Percentiles rank a stretch among this genome's conserved stretches.
These are phyloP conservation scores for Caloboletus firmus DNA, from an alignment of 1,284 basidiomycete species.

Conservation along the genomic window DNA sequence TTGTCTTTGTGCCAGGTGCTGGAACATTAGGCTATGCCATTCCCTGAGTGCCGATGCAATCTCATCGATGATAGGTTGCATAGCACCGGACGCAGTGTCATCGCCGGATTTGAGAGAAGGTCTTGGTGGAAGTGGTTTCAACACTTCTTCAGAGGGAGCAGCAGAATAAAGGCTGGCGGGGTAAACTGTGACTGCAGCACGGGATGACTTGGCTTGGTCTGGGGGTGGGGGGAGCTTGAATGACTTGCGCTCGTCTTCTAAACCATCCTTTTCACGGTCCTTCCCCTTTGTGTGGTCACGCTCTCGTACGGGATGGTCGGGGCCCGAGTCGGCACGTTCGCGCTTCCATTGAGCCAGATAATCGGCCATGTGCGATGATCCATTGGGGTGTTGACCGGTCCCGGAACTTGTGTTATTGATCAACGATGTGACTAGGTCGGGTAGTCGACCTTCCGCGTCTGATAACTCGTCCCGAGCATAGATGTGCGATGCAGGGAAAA, in stretches of 20 bases:
- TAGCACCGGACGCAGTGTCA: slow-evolving; percentile 79
- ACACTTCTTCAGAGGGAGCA: slow-evolving; percentile 63
- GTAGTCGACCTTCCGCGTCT: slow-evolving; percentile 85
- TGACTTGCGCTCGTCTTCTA: slow-evolving; percentile 50
- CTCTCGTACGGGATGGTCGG: slow-evolving; percentile 40
- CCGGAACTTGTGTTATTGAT: slow-evolving; percentile 39
- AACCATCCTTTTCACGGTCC: slow-evolving; percentile 58
- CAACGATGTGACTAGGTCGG: slow-evolving; percentile 58
- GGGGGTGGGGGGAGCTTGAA: slow-evolving; percentile 72
- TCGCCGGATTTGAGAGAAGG: slow-evolving; percentile 92
- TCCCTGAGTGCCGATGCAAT: slow-evolving; percentile 95
- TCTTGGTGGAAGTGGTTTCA: slow-evolving; percentile 85
- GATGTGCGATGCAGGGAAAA: slow-evolving; percentile 92
- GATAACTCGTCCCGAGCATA: slow-evolving; percentile 86
- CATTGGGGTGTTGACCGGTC: slow-evolving; percentile 36
- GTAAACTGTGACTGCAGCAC: slow-evolving; percentile 69
- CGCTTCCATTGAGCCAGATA: slow-evolving; percentile 45
- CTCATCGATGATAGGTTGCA: slow-evolving; percentile 93
- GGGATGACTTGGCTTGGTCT: slow-evolving; percentile 68
- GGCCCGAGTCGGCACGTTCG: slow-evolving; percentile 46
- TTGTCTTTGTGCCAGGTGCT: slow-evolving; percentile 85
- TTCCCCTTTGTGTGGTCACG: slow-evolving; percentile 51
- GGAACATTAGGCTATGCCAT: slow-evolving; percentile 92
- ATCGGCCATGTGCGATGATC: slow-evolving; percentile 39
- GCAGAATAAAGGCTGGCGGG: slow-evolving; percentile 64